Evolutionary conservation across 805 yeast genomes (phyloP), one percentile per base, ranked within the genome.

Genomic region (Metschnikowia amazonensis): DNA sequence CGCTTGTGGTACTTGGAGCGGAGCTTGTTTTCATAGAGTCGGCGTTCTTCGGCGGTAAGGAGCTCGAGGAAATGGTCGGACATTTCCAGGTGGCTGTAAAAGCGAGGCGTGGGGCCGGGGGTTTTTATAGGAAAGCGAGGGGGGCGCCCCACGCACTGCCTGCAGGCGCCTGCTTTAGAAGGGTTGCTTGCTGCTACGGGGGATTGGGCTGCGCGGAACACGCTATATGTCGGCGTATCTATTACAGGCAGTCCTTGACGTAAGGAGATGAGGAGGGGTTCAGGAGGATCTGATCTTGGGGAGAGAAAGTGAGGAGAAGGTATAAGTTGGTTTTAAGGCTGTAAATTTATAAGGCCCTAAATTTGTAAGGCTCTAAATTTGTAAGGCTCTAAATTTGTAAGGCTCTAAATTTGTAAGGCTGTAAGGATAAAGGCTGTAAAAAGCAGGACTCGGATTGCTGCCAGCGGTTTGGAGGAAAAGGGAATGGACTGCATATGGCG

Each of bases 1-100:
- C 86, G 75, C 57, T 82, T 79, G 89, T 94, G 87, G 64, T 85
- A 84, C 64, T 80, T 56, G 29, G 45, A 54, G 36, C 67, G 59
- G 46, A 57, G 57, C 45, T 60, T 59, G 51, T 65, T 62, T 38
- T 67, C 64, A 39, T 56, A 44, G 46, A 72, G 64, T 32, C 76
- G 60, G 10, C 51, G 53, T 52, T 70, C 75, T 53, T 71, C 76
- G 9, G 66, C 68, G 17, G 73, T 69, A 41, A 54, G 55, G 45
- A 50, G 43, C 33, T 40, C 45, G 39, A 46, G 46, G 32, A 54
- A 46, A 9, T 50, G 48, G 17, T 52, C 49, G n/a, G 41, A 18
- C 41, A 37, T 37, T 21, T 34, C 24, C 36, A 10, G 7, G 16
- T 18, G 16, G 25, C 16, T 34, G 36, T n/a, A n/a, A 34, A 27